These are phyloP conservation scores for Anthostomella pinea DNA, from an alignment of 2,329 filamentous ascomycete species.

Conservation along the genomic window DNA sequence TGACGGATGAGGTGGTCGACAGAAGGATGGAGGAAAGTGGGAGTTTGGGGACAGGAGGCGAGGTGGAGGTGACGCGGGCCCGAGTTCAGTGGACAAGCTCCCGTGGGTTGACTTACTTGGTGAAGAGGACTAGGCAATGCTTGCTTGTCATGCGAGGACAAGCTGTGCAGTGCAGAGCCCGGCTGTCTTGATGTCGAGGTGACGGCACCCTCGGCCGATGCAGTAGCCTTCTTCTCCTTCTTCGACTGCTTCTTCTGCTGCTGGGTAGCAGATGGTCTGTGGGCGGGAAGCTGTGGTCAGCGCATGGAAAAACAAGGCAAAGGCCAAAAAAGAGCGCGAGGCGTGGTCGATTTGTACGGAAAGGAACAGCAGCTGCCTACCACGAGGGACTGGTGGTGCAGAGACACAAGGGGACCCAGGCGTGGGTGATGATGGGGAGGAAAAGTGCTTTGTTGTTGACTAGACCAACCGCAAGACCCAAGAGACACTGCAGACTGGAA, in stretches of 20 bases:
- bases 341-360: constrained; percentile 16
- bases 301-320: constrained; percentile 21
- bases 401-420: constrained; percentile 27
- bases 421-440: constrained; percentile 21
- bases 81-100: constrained; percentile 18
- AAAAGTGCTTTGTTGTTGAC: constrained; percentile 30
- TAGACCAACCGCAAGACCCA: constrained; percentile 25
- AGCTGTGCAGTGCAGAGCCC: constrained; percentile 16
- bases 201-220: constrained; percentile 20
- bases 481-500: constrained; percentile 25
- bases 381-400: constrained; percentile 25
- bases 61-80: constrained; percentile 25
- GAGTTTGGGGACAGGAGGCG: constrained; percentile 18
- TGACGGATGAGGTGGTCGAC: constrained; percentile 12
- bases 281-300: constrained; percentile 26
- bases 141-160: constrained; percentile 26
- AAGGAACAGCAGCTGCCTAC: constrained; percentile 29
- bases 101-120: constrained; percentile 22
- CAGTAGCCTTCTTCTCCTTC: constrained; percentile 8
- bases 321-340: constrained; percentile 15
- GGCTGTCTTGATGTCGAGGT: constrained; percentile 12
- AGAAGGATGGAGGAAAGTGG: constrained; percentile 17
- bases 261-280: constrained; percentile 21
- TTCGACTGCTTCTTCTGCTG: constrained; percentile 5
- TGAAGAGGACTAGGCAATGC: constrained; percentile 14